Evolutionary conservation across 2,329 filamentous ascomycete genomes (phyloP).

Genomic region (Epichloe coenophiala): DNA sequence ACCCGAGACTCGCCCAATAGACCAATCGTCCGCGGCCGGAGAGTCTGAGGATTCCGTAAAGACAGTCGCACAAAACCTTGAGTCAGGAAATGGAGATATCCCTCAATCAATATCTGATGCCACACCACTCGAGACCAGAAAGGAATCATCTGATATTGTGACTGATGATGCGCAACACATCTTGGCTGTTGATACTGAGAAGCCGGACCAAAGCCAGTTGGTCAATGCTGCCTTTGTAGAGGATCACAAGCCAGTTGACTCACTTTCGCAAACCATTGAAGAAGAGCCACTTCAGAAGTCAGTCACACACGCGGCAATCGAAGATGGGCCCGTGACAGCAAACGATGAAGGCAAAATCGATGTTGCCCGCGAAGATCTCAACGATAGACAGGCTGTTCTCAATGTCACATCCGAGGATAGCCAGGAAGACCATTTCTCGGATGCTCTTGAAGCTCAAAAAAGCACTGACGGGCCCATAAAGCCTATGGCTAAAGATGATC

Average conservation of each 20-base stretch:
- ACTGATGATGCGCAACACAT: not conserved
- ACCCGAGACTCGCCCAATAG: not conserved
- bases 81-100: not conserved
- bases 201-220: not conserved
- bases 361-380: not conserved
- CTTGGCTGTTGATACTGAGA: not conserved
- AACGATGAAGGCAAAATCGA: not conserved
- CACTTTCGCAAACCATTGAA: not conserved
- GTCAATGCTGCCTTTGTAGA: not conserved
- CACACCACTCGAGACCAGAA: not conserved
- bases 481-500: not conserved
- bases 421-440: not conserved
- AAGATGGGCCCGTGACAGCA: not conserved
- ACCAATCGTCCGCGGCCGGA: too few relatives aligned
- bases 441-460: not conserved
- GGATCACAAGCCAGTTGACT: not conserved
- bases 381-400: not conserved
- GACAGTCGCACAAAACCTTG: not conserved
- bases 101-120: not conserved
- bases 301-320: not conserved
- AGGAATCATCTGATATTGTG: not conserved
- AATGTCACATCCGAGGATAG: not conserved
- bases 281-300: not conserved
- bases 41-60: not conserved
- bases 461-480: not conserved